Base-by-base conservation (phyloP, 371 early-diverging fungal species). In the Mortierella sp. region DNA sequence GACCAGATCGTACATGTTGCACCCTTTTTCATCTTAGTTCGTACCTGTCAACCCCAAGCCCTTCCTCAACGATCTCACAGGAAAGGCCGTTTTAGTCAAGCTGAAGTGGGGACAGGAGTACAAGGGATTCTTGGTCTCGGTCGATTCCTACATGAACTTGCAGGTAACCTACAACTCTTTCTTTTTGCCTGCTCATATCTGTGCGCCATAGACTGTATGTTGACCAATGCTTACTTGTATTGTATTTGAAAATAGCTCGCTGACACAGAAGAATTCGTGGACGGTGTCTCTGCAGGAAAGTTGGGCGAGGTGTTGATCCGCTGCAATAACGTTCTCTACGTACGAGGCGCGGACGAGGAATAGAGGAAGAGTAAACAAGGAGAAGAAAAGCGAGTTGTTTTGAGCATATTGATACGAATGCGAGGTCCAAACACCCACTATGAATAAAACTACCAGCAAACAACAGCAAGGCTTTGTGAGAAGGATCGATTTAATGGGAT, bases 41-140 rank as follows among this genome's bases (percentile, higher is more conserved):
- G 93, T 93, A 65, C 98, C 98, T 41, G 96, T 98, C 74, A 99
- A 99, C 90, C 99, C 99, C 70, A 97, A 96, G 88, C 99, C 99
- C 16, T 99, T 98, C 88, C 92, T 99, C 72, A 96, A 95, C 81
- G 96, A 95, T 71, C 93, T 98, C 55, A 97, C 96, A 43, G 98
- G 98, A 71, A 96, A 98, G 86, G 93, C 97, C 41, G 95, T 99
- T 5, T 89, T 97, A 75, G 96, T 97, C 79, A 96, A 96, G 90
- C 91, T 99, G 83, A 99, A 99, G 93, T 99, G 99, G 99, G 99
- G 98, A 76, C 95, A 95, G 90, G 98, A 98, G 88, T 99, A 99
- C 94, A 96, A 97, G 87, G 99, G 99, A 5, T 92, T 93, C 81
- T 91, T 99, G 76, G 91, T 93, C 49, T 96, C 98, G 8, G 95